Evolutionary conservation across 1,284 basidiomycete genomes (phyloP).

Genomic region (Phenoliferia sp.): DNA sequence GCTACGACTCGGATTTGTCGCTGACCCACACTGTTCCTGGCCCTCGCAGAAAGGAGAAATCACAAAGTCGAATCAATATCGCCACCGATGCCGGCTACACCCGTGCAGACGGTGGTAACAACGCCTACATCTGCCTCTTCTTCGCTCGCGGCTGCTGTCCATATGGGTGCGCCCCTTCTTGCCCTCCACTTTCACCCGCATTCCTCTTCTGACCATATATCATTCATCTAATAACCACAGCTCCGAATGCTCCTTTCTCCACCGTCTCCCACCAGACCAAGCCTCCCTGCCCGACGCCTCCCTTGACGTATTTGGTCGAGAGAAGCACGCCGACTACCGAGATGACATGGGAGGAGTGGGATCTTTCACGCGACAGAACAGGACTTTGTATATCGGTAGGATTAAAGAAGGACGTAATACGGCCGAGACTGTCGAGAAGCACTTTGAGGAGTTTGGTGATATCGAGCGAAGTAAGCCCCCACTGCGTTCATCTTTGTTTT

Average conservation of each 20-base stretch:
- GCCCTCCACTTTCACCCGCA: background rate
- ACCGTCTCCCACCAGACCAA: constrained; percentile 71
- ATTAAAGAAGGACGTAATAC: constrained; percentile 82
- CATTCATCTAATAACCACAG: no score
- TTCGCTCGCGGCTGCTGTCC: constrained; percentile 95
- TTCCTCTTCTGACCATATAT: background rate
- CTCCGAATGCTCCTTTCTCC: constrained; percentile 92
- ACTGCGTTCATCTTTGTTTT: constrained; percentile 46
- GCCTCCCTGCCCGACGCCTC: constrained; percentile 77
- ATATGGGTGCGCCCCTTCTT: constrained; percentile 57
- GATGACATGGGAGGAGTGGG: constrained; percentile 99
- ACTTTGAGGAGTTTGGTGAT: constrained; percentile 97
- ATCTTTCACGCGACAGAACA: constrained; percentile 86
- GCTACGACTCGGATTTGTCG: background rate
- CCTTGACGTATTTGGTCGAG: constrained; percentile 92
- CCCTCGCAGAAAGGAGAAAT: constrained; percentile 68
- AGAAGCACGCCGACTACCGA: constrained; percentile 94
- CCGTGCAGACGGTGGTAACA: constrained; percentile 82
- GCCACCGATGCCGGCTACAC: constrained; percentile 87
- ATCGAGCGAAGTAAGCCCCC: constrained; percentile 90
- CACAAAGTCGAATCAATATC: constrained; percentile 84
- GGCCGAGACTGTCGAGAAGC: constrained; percentile 78
- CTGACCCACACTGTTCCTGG: background rate
- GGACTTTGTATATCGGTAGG: constrained; percentile 90
- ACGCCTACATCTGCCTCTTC: constrained; percentile 90